Base-by-base conservation (phyloP, 139 green algal genomes). In the Coelastrella sp. region DNA sequence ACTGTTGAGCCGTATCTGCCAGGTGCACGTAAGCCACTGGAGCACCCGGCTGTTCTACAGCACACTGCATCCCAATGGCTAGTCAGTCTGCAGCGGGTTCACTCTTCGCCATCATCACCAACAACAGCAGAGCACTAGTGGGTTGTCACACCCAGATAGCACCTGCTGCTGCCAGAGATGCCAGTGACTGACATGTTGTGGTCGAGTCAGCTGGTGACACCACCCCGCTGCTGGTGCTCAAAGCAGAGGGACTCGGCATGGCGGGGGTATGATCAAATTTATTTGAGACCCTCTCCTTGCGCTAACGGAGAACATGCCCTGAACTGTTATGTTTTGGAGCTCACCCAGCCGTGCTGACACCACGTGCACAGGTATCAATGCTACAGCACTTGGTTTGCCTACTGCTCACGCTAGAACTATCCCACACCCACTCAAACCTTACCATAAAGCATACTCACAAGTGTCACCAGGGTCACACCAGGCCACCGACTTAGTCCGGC, bases 401-500 rank as follows among this genome's bases (percentile, higher is more conserved):
- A 47, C 32, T 47, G 32, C 32, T 47, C 32, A 47, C 32, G 32
- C 32, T 47, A 47, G 32, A 47, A 47, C 32, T 47, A 47, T 47
- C 32, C 32, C 32, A 47, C 32, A 47, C 32, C 32, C 32, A 47
- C 32, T 47, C 32, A 47, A 47, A 13, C 11, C 61, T 19, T 71
- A 71, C 10, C 10, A 71, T 13, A 71, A 19, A 71, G 61, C 61
- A 19, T 71, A 10, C 11, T 71, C 0, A 10, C 11, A 13, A 19
- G 11, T 71, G 61, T 71, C 61, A 19, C 8, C 11, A 71, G 8
- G 8, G 8, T 19, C 61, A 10, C 11, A 13, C 61, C 61, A 71
- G 61, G 61, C 1, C 11, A 71, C 2, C 11, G 8, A 19, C 68
- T 76, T n/a, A 61, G 74, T 99, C 98, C 2, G 98, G 98, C 93